A percentile compares a stretch with the other conserved stretches of the same genome.
phyloP scores from a whole-genome alignment of 371 early-diverging fungal genomes.

The Encephalitozoon intestinalis region DNA sequence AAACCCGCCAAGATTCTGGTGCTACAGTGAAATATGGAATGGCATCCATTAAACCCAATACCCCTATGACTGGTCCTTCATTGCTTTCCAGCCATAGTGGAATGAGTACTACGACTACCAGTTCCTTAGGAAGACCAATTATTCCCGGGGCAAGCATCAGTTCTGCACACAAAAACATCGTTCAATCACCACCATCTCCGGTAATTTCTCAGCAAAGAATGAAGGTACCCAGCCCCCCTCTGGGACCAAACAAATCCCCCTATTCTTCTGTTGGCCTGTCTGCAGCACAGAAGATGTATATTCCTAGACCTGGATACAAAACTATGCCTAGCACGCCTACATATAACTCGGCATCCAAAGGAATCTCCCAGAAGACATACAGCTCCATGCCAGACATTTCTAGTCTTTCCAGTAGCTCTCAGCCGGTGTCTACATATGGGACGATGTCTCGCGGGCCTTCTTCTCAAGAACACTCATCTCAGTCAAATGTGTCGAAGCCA shows the following conservation, averaged over 20 bases:
- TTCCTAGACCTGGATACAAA: conserved; percentile 3
- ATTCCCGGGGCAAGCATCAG: background rate
- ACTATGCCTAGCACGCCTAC: background rate
- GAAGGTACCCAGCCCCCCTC: background rate
- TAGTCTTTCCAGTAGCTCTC: background rate
- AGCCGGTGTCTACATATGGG: background rate
- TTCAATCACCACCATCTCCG: background rate
- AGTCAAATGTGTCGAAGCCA: background rate
- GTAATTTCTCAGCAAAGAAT: background rate
- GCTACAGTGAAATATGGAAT: background rate
- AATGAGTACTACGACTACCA: background rate
- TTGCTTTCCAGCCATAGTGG: background rate
- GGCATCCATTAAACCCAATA: background rate
- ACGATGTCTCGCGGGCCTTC: background rate
- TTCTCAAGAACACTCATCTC: background rate
- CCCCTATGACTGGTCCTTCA: background rate
- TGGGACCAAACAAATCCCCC: background rate
- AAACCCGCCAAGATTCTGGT: background rate
- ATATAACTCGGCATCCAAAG: background rate
- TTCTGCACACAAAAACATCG: background rate
- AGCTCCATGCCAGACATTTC: background rate
- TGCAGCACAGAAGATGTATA: background rate
- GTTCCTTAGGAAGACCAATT: background rate
- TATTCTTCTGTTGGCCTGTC: background rate
- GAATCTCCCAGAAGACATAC: background rate